These are phyloP conservation scores for Thraustotheca clavata DNA, from an alignment of 352 stramenopile genomes.

Conservation along the genomic window DNA sequence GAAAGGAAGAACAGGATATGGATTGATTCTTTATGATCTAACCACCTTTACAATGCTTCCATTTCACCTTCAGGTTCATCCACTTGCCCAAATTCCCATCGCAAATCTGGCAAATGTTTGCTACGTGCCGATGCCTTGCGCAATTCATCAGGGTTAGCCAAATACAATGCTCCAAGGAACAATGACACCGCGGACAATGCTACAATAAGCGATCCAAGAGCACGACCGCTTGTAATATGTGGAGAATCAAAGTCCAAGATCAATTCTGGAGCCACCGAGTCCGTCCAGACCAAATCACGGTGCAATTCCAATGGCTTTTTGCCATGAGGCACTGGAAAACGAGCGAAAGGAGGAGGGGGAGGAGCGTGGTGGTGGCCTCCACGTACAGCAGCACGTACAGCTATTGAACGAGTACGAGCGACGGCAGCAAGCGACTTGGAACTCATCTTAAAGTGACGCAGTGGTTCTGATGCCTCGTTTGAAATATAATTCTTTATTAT, in stretches of 20 bases:
- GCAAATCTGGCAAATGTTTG: slow-evolving; percentile 65
- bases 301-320: slow-evolving; percentile 56
- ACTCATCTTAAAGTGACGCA: no score
- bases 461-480: no score
- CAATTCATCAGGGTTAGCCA: slow-evolving; percentile 73
- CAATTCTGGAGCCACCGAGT: slow-evolving; percentile 77
- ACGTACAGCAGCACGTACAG: slow-evolving; percentile 22
- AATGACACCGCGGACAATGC: slow-evolving; percentile 49
- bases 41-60: slow-evolving; percentile 26
- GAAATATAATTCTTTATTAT: no score
- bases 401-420: slow-evolving; percentile 9
- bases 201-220: slow-evolving; percentile 51
- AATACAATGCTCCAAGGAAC: slow-evolving; percentile 68
- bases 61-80: slow-evolving; percentile 78
- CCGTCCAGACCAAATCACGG: slow-evolving; percentile 78
- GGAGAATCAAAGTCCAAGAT: slow-evolving; percentile 84
- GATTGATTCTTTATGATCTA: no score
- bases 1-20: no score
- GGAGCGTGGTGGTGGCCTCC: slow-evolving; percentile 36
- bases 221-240: slow-evolving; percentile 71
- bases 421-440: slow-evolving; percentile 3
- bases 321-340: slow-evolving; percentile 49
- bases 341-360: slow-evolving; percentile 69
- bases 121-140: slow-evolving; percentile 71
- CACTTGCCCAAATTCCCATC: slow-evolving; percentile 68